Percentiles rank a stretch among this genome's conserved stretches.
Conservation (phyloP, 2,329 filamentous ascomycete species). For the Scedosporium dehoogii region DNA sequence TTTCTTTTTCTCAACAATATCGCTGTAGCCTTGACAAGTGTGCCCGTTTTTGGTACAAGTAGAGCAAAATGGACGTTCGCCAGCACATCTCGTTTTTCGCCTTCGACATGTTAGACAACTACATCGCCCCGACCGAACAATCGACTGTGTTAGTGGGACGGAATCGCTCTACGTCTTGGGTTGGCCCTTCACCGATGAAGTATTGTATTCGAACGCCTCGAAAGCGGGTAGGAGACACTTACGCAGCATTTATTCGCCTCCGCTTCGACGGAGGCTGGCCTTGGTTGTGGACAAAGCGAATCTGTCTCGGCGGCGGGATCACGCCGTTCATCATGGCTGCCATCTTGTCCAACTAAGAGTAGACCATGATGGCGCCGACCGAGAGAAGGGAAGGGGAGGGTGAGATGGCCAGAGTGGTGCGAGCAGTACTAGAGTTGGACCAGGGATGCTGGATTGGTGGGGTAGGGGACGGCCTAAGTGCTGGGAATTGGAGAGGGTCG, state of each 20-base stretch:
- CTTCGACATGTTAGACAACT: conserved; percentile 66
- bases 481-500: background rate
- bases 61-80: conserved; percentile 61
- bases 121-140: background rate
- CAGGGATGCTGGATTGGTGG: background rate
- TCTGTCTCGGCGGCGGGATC: conserved; percentile 42
- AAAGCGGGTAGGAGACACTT: conserved; percentile 26
- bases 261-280: conserved; percentile 72
- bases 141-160: conserved; percentile 6
- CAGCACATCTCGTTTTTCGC: conserved; percentile 66
- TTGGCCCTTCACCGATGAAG: background rate
- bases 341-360: conserved; percentile 24
- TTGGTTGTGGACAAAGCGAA: conserved; percentile 75
- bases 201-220: background rate
- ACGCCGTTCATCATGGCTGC: conserved; percentile 30
- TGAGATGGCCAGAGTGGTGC: background rate
- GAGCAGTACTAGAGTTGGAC: background rate
- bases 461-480: background rate
- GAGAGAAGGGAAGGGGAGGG: background rate
- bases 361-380: conserved; percentile 23
- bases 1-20: conserved; percentile 35
- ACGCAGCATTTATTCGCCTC: conserved; percentile 70
- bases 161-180: background rate
- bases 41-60: conserved; percentile 66
- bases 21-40: conserved; percentile 57